Evolutionary conservation across 805 yeast species (phyloP).

Genomic region (Scheffersomyces lignosus): DNA sequence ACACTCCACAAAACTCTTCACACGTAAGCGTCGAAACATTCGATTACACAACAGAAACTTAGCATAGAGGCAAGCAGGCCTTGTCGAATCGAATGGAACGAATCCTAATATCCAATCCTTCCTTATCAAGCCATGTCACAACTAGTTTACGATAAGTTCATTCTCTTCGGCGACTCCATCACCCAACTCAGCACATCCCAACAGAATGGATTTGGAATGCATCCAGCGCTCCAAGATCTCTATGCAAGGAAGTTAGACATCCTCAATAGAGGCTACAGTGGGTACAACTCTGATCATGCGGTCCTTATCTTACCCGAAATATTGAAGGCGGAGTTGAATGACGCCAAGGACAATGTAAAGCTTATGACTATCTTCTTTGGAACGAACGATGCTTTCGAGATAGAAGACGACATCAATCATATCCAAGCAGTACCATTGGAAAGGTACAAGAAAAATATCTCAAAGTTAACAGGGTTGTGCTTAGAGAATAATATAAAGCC

Average conservation of each 20-base stretch:
- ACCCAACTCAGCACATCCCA: constrained; percentile 54
- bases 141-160: constrained; percentile 46
- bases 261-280: constrained; percentile 71
- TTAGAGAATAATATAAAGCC: constrained; percentile 45
- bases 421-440: constrained; percentile 50
- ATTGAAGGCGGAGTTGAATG: constrained; percentile 40
- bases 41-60: too few relatives aligned
- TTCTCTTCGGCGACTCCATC: constrained; percentile 72
- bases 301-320: constrained; percentile 37
- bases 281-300: constrained; percentile 71
- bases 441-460: constrained; percentile 50
- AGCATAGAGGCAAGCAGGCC: too few relatives aligned
- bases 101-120: too few relatives aligned
- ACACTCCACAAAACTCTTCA: too few relatives aligned
- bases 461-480: constrained; percentile 40
- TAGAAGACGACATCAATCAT: constrained; percentile 11
- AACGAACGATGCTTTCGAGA: constrained; percentile 60
- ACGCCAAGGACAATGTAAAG: constrained; percentile 21
- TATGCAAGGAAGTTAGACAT: constrained; percentile 68
- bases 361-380: constrained; percentile 72
- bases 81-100: too few relatives aligned
- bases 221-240: constrained; percentile 47
- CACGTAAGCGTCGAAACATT: too few relatives aligned
- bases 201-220: constrained; percentile 42
- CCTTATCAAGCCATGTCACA: too few relatives aligned